A percentile compares a stretch with the other conserved stretches of the same genome.
Evolutionary conservation across 2,329 filamentous ascomycete species (phyloP).

Genomic region (Keithomyces neogunnii): DNA sequence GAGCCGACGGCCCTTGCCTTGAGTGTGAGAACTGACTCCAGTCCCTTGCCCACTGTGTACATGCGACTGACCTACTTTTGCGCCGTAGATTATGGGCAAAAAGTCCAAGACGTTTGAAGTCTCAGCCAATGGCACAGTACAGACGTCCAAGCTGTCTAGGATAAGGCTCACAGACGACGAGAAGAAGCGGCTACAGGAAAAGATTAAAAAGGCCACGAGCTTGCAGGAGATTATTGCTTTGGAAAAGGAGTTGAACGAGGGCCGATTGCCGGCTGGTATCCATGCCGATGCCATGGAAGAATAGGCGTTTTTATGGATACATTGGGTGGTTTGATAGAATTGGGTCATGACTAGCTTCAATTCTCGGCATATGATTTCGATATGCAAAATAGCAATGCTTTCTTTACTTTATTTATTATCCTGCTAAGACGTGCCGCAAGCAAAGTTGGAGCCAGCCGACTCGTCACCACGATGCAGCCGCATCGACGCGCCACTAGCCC

Average conservation of each 20-base stretch:
- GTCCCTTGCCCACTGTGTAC: neutral
- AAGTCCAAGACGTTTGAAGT: slow-evolving; percentile 69
- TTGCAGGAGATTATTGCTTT: slow-evolving; percentile 82
- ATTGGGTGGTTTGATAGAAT: neutral
- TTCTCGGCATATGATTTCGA: neutral
- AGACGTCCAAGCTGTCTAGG: slow-evolving; percentile 57
- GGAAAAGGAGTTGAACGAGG: slow-evolving; percentile 89
- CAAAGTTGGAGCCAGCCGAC: no score
- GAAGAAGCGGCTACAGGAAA: slow-evolving; percentile 73
- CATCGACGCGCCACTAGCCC: slow-evolving; percentile 25
- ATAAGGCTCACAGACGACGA: slow-evolving; percentile 85
- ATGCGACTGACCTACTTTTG: neutral
- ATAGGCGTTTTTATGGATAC: slow-evolving; percentile 20
- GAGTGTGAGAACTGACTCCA: slow-evolving; percentile 38
- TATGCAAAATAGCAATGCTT: no score
- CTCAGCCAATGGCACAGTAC: slow-evolving; percentile 34
- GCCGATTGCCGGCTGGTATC: slow-evolving; percentile 66
- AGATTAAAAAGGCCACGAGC: slow-evolving; percentile 83
- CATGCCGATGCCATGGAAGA: slow-evolving; percentile 53
- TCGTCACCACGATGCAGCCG: no score
- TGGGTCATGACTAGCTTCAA: neutral
- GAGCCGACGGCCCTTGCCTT: slow-evolving; percentile 74
- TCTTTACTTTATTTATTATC: no score
- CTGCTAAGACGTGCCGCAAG: no score
- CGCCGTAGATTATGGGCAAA: slow-evolving; percentile 62